phyloP scores from a whole-genome alignment of 768 basidiomycete genomes.

The Chalciporus chontae region DNA sequence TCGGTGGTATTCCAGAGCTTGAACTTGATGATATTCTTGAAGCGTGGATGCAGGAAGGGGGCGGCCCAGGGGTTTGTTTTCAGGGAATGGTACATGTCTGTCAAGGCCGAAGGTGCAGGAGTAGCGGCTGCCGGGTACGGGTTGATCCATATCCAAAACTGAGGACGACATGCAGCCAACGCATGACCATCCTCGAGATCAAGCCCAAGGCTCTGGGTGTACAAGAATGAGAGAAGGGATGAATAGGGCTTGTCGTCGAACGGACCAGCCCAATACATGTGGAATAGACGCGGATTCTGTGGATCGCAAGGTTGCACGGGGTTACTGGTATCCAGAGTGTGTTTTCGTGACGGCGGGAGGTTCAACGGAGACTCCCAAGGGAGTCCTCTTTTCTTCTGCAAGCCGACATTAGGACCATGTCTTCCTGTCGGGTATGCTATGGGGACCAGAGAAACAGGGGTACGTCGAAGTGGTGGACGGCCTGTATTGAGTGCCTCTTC shows the following conservation, averaged over 20 bases:
- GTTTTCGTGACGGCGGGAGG: constrained; percentile 45
- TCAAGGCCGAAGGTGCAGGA: constrained; percentile 72
- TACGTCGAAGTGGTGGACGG: background rate
- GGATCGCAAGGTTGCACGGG: constrained; percentile 56
- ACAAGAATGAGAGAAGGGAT: constrained; percentile 88
- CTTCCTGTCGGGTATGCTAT: constrained; percentile 24
- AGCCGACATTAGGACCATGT: constrained; percentile 51
- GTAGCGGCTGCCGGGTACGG: constrained; percentile 85
- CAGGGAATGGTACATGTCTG: constrained; percentile 80
- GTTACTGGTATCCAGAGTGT: constrained; percentile 38
- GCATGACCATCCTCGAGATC: constrained; percentile 43
- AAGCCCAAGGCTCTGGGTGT: constrained; percentile 86
- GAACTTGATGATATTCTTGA: constrained; percentile 87
- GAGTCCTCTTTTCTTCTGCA: constrained; percentile 53
- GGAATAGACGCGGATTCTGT: constrained; percentile 80
- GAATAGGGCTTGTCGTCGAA: constrained; percentile 98
- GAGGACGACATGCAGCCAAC: constrained; percentile 67
- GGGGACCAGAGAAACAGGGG: constrained; percentile 18
- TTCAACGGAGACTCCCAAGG: constrained; percentile 55
- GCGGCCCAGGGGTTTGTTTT: constrained; percentile 85
- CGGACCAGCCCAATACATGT: constrained; percentile 96
- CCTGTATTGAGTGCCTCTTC: constrained; percentile 39
- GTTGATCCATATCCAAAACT: constrained; percentile 97
- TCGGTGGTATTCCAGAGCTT: constrained; percentile 97
- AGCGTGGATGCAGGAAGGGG: constrained; percentile 86